A percentile compares a stretch with the other conserved stretches of the same genome.
phyloP scores from a whole-genome alignment of 805 yeast genomes.

The Ogataea minuta region DNA sequence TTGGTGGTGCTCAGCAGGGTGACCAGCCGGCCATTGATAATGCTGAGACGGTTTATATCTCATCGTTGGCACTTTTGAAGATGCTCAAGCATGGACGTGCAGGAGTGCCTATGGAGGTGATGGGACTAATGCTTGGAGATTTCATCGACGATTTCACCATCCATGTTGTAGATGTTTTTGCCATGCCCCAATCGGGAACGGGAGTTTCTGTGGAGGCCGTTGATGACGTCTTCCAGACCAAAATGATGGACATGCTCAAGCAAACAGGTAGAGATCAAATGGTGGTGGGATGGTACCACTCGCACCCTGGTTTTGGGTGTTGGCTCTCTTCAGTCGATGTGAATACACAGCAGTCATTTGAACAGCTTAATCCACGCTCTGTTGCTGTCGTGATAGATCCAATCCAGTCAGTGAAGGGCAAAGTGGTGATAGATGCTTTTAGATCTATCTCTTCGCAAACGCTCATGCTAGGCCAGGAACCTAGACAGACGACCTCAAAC shows the following conservation, averaged over 20 bases:
- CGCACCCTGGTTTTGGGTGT: conserved; percentile 99
- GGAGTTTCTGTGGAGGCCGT: conserved; percentile 99
- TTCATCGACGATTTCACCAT: conserved; percentile 97
- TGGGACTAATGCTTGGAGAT: conserved; percentile 99
- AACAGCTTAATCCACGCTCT: conserved; percentile 90
- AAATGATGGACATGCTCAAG: conserved; percentile 99
- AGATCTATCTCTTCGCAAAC: conserved; percentile 86
- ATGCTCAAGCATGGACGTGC: conserved; percentile 98
- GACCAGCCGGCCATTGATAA: conserved; percentile 90
- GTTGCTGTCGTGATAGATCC: conserved; percentile 99
- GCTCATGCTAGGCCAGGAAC: conserved; percentile 94
- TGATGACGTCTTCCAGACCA: conserved; percentile 97
- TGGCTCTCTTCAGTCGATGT: conserved; percentile 98
- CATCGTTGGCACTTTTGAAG: conserved; percentile 90
- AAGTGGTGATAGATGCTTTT: conserved; percentile 98
- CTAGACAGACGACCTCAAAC: conserved; percentile 95
- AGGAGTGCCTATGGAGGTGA: conserved; percentile 75
- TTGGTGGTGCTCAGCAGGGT: conserved; percentile 30
- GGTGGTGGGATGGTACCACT: conserved; percentile 99
- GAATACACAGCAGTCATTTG: conserved; percentile 96
- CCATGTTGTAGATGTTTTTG: conserved; percentile 96
- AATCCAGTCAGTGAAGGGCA: conserved; percentile 97
- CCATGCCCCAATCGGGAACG: conserved; percentile 97
- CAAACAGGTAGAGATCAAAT: conserved; percentile 99
- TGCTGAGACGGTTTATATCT: conserved; percentile 93